Evolutionary conservation across 257 asterid species (phyloP), one percentile per base, ranked within the genome.

Genomic region (Handroanthus guayacan): DNA sequence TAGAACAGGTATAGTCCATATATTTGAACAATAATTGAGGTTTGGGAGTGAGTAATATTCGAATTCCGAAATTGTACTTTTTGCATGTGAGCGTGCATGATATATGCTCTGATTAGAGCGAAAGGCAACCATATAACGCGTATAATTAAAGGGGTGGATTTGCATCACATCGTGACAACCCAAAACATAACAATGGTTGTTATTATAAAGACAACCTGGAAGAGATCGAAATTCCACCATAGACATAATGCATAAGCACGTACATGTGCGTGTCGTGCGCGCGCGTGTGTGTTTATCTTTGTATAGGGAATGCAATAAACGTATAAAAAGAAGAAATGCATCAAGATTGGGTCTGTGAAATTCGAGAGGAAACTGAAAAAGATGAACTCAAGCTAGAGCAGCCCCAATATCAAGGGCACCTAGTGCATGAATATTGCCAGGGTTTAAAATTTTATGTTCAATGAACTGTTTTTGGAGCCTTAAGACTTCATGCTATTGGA

Each of bases 141-240:
- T 4, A 34, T 16, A 41, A n/a, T 68, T 69, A 68, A 76, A 63
- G 20, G 3, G 82, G 78, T 70, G 4, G 84, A 73, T 76, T 55
- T 50, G 71, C 77, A 75, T 83, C 82, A 63, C 83, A 79, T 79
- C 82, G 20, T 57, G 69, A 74, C 86, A 52, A 60, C 80, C 69
- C 58, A 12, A 73, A 52, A 43, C 18, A 11, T 72, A 6, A 45
- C 64, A 50, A 72, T 0, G 9, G 17, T 9, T 1, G 4, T 45
- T 13, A 3, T 43, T 43, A 17, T 78, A 41, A 66, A 75, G 77
- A 79, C 85, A 79, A 54, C 76, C 72, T 67, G 62, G 61, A 66
- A 67, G 36, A 50, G 50, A 67, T 20, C 3, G 12, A 72, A 66
- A 61, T 34, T 8, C 47, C 11, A 10, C 41, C 0, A 6, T 54